Conservation (phyloP, 2,329 filamentous ascomycete species). For the Beauveria australis region DNA sequence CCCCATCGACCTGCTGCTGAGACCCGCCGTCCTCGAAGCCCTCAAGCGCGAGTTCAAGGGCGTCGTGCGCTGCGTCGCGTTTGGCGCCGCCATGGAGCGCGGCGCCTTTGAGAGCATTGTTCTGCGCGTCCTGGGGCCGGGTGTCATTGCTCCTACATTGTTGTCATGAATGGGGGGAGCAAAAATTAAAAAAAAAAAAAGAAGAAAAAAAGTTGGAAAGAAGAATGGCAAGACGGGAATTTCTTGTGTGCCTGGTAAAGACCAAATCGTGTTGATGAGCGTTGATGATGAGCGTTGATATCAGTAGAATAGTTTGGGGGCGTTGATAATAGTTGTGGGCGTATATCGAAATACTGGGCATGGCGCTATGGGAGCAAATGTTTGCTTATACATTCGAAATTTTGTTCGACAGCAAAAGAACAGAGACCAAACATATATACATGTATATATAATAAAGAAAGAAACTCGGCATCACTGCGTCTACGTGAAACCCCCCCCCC, state of each 20-base stretch:
- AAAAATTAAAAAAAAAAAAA: background rate
- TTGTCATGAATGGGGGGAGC: background rate
- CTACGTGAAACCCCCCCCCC: background rate
- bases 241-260: no score
- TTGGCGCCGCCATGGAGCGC: slow-evolving; percentile 40
- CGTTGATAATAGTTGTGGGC: background rate
- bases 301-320: no score
- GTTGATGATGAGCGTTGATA: no score
- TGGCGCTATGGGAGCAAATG: background rate
- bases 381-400: background rate
- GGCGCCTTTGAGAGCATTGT: slow-evolving; percentile 39
- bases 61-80: slow-evolving; percentile 38
- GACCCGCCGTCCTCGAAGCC: slow-evolving; percentile 24
- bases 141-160: background rate
- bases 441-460: background rate
- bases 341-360: background rate
- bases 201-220: background rate
- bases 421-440: background rate
- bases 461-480: background rate
- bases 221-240: background rate
- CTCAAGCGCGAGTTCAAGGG: slow-evolving; percentile 34
- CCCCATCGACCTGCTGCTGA: slow-evolving; percentile 30
- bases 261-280: no score
- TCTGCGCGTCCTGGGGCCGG: slow-evolving; percentile 27
- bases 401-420: background rate